Percentiles rank a stretch among this genome's conserved stretches.
These are phyloP conservation scores for Baorangia bicolor DNA, from an alignment of 768 basidiomycete genomes.

Conservation along the genomic window DNA sequence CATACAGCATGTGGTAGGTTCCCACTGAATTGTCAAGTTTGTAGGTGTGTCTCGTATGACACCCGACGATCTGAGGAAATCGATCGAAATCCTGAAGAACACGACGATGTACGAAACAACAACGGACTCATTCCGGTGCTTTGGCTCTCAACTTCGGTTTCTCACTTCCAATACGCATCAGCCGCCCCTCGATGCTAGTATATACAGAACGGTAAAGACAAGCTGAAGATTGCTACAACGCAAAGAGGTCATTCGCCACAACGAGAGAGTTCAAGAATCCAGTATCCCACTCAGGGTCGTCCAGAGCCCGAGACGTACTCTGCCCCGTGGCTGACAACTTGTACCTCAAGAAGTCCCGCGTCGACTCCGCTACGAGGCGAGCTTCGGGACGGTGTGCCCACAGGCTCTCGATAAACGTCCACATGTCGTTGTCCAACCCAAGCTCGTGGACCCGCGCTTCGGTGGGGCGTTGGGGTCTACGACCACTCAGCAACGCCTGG, in stretches of 20 bases:
- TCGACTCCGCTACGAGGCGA: slow-evolving; percentile 26
- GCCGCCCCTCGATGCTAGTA: background rate
- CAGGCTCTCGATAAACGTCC: slow-evolving; percentile 29
- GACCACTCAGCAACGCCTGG: slow-evolving; percentile 13
- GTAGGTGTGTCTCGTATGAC: background rate
- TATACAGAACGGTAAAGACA: background rate
- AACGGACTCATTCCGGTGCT: background rate
- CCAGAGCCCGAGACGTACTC: background rate
- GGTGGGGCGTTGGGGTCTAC: slow-evolving; percentile 20
- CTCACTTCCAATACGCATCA: background rate
- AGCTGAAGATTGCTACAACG: slow-evolving; percentile 1
- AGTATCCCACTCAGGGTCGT: slow-evolving; percentile 26
- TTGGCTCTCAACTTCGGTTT: background rate
- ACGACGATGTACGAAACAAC: background rate
- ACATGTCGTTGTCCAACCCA: slow-evolving; percentile 33
- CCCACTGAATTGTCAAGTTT: background rate
- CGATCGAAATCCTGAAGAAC: background rate
- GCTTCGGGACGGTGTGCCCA: slow-evolving; percentile 29
- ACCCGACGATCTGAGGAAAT: background rate
- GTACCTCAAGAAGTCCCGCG: slow-evolving; percentile 19
- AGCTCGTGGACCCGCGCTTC: slow-evolving; percentile 2
- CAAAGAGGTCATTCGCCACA: slow-evolving; percentile 12
- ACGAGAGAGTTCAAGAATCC: slow-evolving; percentile 20
- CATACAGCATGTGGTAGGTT: slow-evolving; percentile 1
- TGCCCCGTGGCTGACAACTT: slow-evolving; percentile 11